Conservation (phyloP, 306 rosid species). For the Medicago ruthenica region DNA sequence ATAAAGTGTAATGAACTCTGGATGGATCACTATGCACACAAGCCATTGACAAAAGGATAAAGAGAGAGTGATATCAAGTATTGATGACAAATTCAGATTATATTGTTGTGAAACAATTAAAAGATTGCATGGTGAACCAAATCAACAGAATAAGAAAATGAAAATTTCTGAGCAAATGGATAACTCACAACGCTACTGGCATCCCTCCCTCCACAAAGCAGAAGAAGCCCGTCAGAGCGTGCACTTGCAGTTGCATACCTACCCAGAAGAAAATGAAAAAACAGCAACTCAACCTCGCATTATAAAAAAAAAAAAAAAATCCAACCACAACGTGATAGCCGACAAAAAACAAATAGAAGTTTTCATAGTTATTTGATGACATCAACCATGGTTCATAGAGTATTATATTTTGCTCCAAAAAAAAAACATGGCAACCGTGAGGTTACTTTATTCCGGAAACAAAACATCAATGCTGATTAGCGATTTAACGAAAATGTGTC, state of each 20-base stretch:
- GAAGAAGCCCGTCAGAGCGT: slow-evolving; percentile 98
- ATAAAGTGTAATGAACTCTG: slow-evolving; percentile 10
- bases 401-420: slow-evolving; percentile 14
- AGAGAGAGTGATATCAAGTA: neutral
- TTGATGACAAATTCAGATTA: slow-evolving; percentile 23
- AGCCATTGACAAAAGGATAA: slow-evolving; percentile 27
- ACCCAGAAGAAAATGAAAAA: slow-evolving; percentile 43
- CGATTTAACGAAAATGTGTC: neutral
- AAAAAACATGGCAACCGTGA: neutral
- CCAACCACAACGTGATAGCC: slow-evolving; percentile 31
- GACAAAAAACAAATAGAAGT: slow-evolving; percentile 27
- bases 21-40: slow-evolving; percentile 18
- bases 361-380: neutral
- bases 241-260: slow-evolving; percentile 99
- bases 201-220: slow-evolving; percentile 99
- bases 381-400: neutral
- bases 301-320: slow-evolving; percentile 7
- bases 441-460: slow-evolving; percentile 30
- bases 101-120: slow-evolving; percentile 9
- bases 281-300: slow-evolving; percentile 33
- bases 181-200: slow-evolving; percentile 93
- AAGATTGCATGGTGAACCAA: slow-evolving; percentile 21
- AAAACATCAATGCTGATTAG: slow-evolving; percentile 7
- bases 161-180: slow-evolving; percentile 17
- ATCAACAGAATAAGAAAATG: slow-evolving; percentile 32